Conservation (phyloP, 106 monocot genomes). For the Phalaenopsis aphrodite region DNA sequence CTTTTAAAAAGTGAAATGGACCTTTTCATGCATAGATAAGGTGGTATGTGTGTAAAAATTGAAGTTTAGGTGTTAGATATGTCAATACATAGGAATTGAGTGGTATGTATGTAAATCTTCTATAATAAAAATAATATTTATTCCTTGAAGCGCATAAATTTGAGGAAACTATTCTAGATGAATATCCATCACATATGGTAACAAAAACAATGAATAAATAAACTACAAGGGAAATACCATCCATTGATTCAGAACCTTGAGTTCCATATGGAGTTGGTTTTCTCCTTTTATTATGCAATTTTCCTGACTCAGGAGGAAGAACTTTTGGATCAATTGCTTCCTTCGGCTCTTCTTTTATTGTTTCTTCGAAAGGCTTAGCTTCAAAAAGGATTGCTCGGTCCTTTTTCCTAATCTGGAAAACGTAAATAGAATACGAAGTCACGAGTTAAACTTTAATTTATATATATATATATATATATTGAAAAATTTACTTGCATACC, state of each 20-base stretch:
- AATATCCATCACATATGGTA: not conserved
- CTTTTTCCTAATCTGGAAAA: conserved; percentile 6
- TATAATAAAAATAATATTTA: not conserved
- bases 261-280: conserved; percentile 28
- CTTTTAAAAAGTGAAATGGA: too few species aligned
- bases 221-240: conserved; percentile 27
- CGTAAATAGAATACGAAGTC: not conserved
- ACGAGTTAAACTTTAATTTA: too few species aligned
- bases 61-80: too few species aligned
- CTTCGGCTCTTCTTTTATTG: conserved; percentile 13
- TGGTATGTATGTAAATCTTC: too few species aligned
- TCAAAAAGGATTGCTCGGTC: not conserved
- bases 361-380: conserved; percentile 4
- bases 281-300: conserved; percentile 21
- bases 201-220: not conserved
- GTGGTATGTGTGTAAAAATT: too few species aligned
- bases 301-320: conserved; percentile 16
- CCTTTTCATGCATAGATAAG: too few species aligned
- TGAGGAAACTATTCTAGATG: not conserved
- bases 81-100: too few species aligned
- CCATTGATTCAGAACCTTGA: conserved; percentile 23
- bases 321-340: conserved; percentile 18
- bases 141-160: not conserved
- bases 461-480: too few species aligned
- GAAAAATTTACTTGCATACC: too few species aligned